Conservation (phyloP, 2,329 filamentous ascomycete genomes). For the Cyanodermella asteris region DNA sequence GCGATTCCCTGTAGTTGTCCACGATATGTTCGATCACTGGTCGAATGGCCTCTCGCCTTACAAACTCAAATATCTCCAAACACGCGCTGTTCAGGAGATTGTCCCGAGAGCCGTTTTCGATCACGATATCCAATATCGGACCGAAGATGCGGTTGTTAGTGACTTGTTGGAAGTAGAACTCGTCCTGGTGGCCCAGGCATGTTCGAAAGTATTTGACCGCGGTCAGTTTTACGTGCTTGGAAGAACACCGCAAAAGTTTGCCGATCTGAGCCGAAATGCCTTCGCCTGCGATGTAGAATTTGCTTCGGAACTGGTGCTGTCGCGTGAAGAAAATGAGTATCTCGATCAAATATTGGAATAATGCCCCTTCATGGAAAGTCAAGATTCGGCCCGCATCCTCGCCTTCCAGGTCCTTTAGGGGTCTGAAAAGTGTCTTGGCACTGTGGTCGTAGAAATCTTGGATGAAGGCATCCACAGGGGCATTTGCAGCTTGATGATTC, state of each 20-base stretch:
- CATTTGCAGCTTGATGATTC: slow-evolving; percentile 28
- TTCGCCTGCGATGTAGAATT: slow-evolving; percentile 67
- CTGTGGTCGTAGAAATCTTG: slow-evolving; percentile 77
- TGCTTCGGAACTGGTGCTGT: slow-evolving; percentile 67
- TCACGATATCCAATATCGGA: slow-evolving; percentile 64
- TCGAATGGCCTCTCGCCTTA: slow-evolving; percentile 63
- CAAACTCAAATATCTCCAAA: slow-evolving; percentile 79
- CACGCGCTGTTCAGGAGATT: slow-evolving; percentile 87
- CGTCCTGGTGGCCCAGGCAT: slow-evolving; percentile 65
- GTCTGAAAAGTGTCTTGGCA: slow-evolving; percentile 65
- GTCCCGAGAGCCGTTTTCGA: slow-evolving; percentile 71
- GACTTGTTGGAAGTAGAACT: slow-evolving; percentile 74
- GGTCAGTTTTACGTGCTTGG: slow-evolving; percentile 83
- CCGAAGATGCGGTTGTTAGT: slow-evolving; percentile 62
- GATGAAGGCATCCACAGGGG: slow-evolving; percentile 69
- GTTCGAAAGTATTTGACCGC: slow-evolving; percentile 87
- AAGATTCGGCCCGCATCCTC: slow-evolving; percentile 22
- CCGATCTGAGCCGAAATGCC: slow-evolving; percentile 57
- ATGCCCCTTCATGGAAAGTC: slow-evolving; percentile 62
- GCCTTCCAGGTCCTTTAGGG: slow-evolving; percentile 60
- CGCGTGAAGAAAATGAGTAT: slow-evolving; percentile 85
- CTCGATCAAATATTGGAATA: slow-evolving; percentile 80
- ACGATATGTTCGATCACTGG: slow-evolving; percentile 66
- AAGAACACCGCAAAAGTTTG: slow-evolving; percentile 58
- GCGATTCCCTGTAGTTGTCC: slow-evolving; percentile 57